These are phyloP conservation scores for Verticillium longisporum DNA, from an alignment of 2,329 filamentous ascomycete species.

Conservation along the genomic window DNA sequence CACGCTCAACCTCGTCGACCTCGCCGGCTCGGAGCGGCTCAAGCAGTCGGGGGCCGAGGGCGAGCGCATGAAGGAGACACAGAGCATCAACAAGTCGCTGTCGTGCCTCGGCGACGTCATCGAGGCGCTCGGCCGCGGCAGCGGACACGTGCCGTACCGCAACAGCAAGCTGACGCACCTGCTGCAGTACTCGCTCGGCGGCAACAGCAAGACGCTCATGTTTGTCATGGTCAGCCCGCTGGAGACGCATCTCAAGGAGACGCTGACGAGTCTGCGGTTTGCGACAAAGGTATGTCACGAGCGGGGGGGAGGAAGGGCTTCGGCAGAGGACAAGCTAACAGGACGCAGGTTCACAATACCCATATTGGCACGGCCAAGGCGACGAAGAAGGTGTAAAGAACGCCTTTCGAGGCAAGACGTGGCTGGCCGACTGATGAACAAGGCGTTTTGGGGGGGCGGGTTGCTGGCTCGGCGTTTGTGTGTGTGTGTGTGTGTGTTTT, in stretches of 20 bases:
- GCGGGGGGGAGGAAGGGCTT: background rate
- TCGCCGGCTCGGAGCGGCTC: slow-evolving; percentile 86
- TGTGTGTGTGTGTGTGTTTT: background rate
- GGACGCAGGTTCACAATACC: slow-evolving; percentile 67
- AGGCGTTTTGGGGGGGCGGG: background rate
- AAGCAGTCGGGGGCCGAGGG: slow-evolving; percentile 84
- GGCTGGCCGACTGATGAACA: background rate
- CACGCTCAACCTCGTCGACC: slow-evolving; percentile 89
- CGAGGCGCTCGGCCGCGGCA: slow-evolving; percentile 79
- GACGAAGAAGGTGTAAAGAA: slow-evolving; percentile 45
- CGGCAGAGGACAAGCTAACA: slow-evolving; percentile 3
- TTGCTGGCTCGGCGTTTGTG: background rate
- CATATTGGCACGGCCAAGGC: slow-evolving; percentile 86
- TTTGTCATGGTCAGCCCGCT: slow-evolving; percentile 97
- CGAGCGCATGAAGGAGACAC: slow-evolving; percentile 84
- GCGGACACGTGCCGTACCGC: slow-evolving; percentile 82
- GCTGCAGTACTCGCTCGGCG: slow-evolving; percentile 87
- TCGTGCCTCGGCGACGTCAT: slow-evolving; percentile 93
- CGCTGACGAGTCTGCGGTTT: slow-evolving; percentile 89
- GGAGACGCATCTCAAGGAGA: slow-evolving; percentile 86
- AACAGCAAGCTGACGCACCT: slow-evolving; percentile 97
- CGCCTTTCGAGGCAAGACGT: background rate
- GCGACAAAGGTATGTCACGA: slow-evolving; percentile 69
- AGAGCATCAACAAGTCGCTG: slow-evolving; percentile 94
- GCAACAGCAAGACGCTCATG: slow-evolving; percentile 97